phyloP scores from a whole-genome alignment of 352 stramenopile species.

The Phytophthora sp. region DNA sequence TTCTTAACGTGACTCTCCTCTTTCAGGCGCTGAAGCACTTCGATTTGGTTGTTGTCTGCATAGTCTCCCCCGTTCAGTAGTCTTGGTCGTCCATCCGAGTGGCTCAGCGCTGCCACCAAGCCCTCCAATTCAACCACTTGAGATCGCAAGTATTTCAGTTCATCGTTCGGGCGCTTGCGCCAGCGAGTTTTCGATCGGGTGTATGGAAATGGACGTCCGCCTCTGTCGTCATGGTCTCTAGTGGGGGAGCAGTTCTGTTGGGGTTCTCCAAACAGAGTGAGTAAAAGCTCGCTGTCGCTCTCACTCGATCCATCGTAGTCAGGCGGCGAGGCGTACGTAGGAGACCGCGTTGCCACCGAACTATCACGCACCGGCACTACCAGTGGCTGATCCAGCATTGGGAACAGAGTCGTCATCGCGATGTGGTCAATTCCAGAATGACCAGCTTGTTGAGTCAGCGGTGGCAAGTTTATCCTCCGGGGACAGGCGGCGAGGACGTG shows the following conservation, averaged over 20 bases:
- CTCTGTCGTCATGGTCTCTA: background rate
- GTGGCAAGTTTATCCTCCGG: too few species aligned
- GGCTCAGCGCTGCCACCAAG: constrained; percentile 10
- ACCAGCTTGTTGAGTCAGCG: constrained; percentile 7
- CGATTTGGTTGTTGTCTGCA: constrained; percentile 7
- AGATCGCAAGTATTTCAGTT: constrained; percentile 37
- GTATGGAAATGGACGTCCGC: constrained; percentile 23
- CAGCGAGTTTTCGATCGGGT: constrained; percentile 28
- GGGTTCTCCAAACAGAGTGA: constrained; percentile 9
- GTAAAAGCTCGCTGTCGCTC: constrained; percentile 18
- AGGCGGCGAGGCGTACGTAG: constrained; percentile 10
- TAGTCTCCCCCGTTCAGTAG: background rate
- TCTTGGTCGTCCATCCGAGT: background rate
- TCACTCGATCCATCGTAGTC: constrained; percentile 17
- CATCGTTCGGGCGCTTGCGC: constrained; percentile 38
- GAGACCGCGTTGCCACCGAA: constrained; percentile 11
- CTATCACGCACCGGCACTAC: background rate
- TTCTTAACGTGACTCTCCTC: constrained; percentile 9
- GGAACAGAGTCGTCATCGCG: constrained; percentile 10
- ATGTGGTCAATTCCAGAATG: constrained; percentile 13
- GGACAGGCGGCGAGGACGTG: too few species aligned
- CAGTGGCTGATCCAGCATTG: background rate
- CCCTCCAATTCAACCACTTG: constrained; percentile 25
- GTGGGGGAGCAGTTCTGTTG: background rate
- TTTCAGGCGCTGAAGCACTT: constrained; percentile 6